Conservation (phyloP, 805 yeast species). For the Hyphopichia homilentoma region DNA sequence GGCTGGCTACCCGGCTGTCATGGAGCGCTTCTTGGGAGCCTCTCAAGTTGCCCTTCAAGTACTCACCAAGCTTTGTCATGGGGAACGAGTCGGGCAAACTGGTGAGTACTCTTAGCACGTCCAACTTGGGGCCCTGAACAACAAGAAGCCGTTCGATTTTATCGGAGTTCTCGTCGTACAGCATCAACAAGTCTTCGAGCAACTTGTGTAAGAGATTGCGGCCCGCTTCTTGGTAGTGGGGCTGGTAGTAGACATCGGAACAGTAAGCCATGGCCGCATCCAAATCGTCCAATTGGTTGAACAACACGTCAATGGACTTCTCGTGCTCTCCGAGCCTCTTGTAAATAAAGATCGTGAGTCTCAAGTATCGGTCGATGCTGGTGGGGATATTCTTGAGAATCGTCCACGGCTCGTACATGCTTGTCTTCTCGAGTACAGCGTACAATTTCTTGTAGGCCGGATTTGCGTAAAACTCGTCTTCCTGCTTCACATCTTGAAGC, state of each 20-base stretch:
- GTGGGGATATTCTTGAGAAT: constrained; percentile 30
- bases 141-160: constrained; percentile 38
- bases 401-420: constrained; percentile 35
- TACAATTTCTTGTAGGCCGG: constrained; percentile 27
- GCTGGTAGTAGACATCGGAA: constrained; percentile 37
- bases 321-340: constrained; percentile 57
- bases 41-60: constrained; percentile 44
- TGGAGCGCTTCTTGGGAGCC: constrained; percentile 36
- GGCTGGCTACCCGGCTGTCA: constrained; percentile 39
- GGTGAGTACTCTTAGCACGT: constrained; percentile 41
- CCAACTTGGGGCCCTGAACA: constrained; percentile 47
- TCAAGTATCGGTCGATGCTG: constrained; percentile 27
- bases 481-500: constrained; percentile 12
- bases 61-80: constrained; percentile 39
- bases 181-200: constrained; percentile 44
- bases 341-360: constrained; percentile 55
- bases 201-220: constrained; percentile 44
- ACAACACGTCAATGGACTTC: constrained; percentile 59
- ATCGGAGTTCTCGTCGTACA: constrained; percentile 30
- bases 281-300: constrained; percentile 53
- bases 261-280: constrained; percentile 62
- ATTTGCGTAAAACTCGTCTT: constrained; percentile 9
- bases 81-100: constrained; percentile 51
- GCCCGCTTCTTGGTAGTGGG: constrained; percentile 36
- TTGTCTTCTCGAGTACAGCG: constrained; percentile 26